Base-by-base conservation (phyloP, 2,329 filamentous ascomycete species). In the Chrysosphaeria jannelii region DNA sequence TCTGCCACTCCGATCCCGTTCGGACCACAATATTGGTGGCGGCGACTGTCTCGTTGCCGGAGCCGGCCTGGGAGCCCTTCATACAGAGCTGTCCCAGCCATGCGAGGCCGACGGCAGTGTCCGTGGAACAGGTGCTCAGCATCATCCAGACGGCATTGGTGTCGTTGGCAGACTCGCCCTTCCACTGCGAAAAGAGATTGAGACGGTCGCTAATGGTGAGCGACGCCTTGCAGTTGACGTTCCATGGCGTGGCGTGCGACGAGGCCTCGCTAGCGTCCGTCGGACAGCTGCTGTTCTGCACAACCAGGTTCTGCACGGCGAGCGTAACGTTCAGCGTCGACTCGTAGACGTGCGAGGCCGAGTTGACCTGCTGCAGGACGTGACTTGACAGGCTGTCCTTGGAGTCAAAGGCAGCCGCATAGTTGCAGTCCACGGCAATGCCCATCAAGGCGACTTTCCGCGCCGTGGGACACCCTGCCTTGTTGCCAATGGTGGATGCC, bases 271-370 rank as follows among this genome's bases (percentile, higher is more conserved):
- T 47, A 0, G 62, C 8, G 16, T 29, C 57, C 4, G 60, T 59
- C 0, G 81, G 75, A 37, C 85, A 97, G n/a, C 51, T 49, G 4
- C 54, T 44, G 21, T 74, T 62, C 27, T 62, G 74, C 29, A 91
- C 60, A 14, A 76, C 71, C 25, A 97, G 45, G 37, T 90, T 89
- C 33, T 68, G 63, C 29, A 97, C 61, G 20, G 78, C 85, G 17
- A 97, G 61, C 0, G 79, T 81, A 35, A 97, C 81, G 43, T 91
- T 91, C 49, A 97, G 93, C 6, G 72, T 72, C 34, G 55, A 62
- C 42, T 97, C 85, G 38, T 85, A 97, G 7, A 91, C 47, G 30
- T 65, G 60, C 2, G 81, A 91, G 1, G 85, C 85, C 21, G 64
- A 53, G 45, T 89, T 91, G 40, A 97, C 70, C 39, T 75, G 55